These are phyloP conservation scores for Rauvolfia tetraphylla DNA, from an alignment of 257 asterid genomes.

Conservation along the genomic window DNA sequence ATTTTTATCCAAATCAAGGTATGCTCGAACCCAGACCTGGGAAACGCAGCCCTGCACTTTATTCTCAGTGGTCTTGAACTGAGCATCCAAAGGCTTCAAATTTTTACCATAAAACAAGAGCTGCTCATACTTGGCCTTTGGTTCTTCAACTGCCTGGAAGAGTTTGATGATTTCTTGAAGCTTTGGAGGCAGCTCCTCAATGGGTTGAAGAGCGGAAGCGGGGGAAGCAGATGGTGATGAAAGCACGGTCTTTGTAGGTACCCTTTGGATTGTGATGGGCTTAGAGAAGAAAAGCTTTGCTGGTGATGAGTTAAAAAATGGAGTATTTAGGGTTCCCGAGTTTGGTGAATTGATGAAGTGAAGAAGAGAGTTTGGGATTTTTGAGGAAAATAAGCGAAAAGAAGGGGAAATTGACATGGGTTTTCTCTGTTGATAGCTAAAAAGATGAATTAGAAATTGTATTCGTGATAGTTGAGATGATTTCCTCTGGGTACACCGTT, in stretches of 20 bases:
- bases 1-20: conserved; percentile 49
- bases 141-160: conserved; percentile 58
- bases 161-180: conserved; percentile 70
- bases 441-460: background rate
- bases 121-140: conserved; percentile 75
- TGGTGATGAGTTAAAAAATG: conserved; percentile 26
- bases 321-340: conserved; percentile 30
- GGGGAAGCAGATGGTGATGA: conserved; percentile 34
- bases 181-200: conserved; percentile 70
- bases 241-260: conserved; percentile 37
- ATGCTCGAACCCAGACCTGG: conserved; percentile 87
- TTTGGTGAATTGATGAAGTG: conserved; percentile 26
- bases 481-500: background rate
- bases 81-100: conserved; percentile 49
- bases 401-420: conserved; percentile 56
- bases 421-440: conserved; percentile 4
- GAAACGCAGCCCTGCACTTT: conserved; percentile 79
- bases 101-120: conserved; percentile 64
- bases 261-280: conserved; percentile 42
- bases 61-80: conserved; percentile 52
- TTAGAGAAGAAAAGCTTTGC: conserved; percentile 25
- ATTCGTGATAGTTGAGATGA: conserved; percentile 1
- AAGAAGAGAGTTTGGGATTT: conserved; percentile 28
- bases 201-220: conserved; percentile 46
- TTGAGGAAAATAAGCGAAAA: conserved; percentile 28